These are phyloP conservation scores for Penicillium sp. DNA, from an alignment of 2,329 filamentous ascomycete genomes.

Conservation along the genomic window DNA sequence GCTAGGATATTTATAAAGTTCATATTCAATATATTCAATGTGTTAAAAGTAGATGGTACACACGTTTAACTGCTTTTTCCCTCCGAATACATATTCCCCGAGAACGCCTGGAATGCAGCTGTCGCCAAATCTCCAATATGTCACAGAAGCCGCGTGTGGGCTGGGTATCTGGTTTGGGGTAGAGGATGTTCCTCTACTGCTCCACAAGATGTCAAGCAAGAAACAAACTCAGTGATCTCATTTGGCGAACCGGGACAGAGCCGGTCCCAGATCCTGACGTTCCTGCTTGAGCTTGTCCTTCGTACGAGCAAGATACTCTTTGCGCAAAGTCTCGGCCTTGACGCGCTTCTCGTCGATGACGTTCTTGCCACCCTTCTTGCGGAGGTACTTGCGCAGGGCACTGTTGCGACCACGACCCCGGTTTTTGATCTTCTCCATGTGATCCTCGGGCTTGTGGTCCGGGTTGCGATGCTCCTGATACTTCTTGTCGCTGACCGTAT, in stretches of 20 bases:
- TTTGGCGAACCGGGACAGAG: conserved; percentile 77
- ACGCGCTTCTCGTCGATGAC: conserved; percentile 93
- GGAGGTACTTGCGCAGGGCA: conserved; percentile 78
- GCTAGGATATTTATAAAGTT: not conserved
- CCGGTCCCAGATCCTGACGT: conserved; percentile 76
- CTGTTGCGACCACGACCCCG: conserved; percentile 85
- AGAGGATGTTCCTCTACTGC: conserved; percentile 2
- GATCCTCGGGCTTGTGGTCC: conserved; percentile 64
- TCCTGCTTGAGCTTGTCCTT: conserved; percentile 65
- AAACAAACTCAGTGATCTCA: conserved; percentile 47
- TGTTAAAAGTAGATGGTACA: conserved; percentile 7
- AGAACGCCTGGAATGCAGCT: conserved; percentile 28
- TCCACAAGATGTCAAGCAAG: conserved; percentile 15
- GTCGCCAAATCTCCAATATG: conserved; percentile 20
- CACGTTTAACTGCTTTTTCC: conserved; percentile 19
- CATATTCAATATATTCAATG: conserved; percentile 9
- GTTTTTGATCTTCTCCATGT: conserved; percentile 64
- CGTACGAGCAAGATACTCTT: conserved; percentile 64
- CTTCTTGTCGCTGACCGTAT: conserved; percentile 75
- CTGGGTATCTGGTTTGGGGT: conserved; percentile 24
- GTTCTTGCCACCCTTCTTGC: conserved; percentile 90
- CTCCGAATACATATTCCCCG: conserved; percentile 19
- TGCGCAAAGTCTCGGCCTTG: conserved; percentile 77
- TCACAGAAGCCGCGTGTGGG: conserved; percentile 17
- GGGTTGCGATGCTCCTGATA: conserved; percentile 73